These are phyloP conservation scores for Thermoascus crustaceus DNA, from an alignment of 2,329 filamentous ascomycete genomes.

Conservation along the genomic window DNA sequence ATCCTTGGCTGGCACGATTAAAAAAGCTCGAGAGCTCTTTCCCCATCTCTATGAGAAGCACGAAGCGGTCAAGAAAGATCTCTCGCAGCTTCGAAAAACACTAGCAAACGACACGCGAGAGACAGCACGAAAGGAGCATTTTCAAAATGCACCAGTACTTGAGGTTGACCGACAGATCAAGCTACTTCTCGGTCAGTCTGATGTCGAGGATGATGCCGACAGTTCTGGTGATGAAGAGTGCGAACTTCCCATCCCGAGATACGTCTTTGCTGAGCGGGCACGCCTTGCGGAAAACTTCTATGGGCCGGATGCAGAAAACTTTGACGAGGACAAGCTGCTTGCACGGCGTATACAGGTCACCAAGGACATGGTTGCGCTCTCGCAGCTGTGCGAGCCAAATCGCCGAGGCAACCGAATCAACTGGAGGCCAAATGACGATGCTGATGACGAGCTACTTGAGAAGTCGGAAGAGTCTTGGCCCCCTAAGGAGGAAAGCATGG, in stretches of 20 bases:
- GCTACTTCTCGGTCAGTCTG: conserved; percentile 14
- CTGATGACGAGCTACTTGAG: conserved; percentile 8
- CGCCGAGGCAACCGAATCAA: conserved; percentile 16
- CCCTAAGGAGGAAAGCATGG: conserved; percentile 9
- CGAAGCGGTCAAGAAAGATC: conserved; percentile 13
- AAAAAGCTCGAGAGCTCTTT: conserved; percentile 13
- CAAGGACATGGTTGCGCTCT: conserved; percentile 20
- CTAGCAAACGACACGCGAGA: conserved; percentile 12
- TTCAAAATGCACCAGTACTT: conserved; percentile 14
- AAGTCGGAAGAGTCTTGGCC: conserved; percentile 10
- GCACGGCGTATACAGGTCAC: conserved; percentile 19
- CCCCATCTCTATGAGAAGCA: conserved; percentile 16
- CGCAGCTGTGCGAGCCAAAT: conserved; percentile 16
- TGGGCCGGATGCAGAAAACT: conserved; percentile 15
- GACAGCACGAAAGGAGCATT: conserved; percentile 18
- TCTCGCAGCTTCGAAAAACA: conserved; percentile 15
- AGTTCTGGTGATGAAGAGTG: conserved; percentile 68
- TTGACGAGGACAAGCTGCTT: conserved; percentile 18
- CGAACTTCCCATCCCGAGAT: conserved; percentile 39
- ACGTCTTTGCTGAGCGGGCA: conserved; percentile 17
- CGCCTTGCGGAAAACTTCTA: conserved; percentile 21
- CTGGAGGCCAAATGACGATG: too few species aligned
- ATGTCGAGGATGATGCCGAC: conserved; percentile 65
- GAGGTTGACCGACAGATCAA: conserved; percentile 19
- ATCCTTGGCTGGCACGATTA: conserved; percentile 16